Percentiles rank a stretch among this genome's conserved stretches.
Evolutionary conservation across 2,329 filamentous ascomycete genomes (phyloP).

Genomic region (Fusarium gaditjirri): DNA sequence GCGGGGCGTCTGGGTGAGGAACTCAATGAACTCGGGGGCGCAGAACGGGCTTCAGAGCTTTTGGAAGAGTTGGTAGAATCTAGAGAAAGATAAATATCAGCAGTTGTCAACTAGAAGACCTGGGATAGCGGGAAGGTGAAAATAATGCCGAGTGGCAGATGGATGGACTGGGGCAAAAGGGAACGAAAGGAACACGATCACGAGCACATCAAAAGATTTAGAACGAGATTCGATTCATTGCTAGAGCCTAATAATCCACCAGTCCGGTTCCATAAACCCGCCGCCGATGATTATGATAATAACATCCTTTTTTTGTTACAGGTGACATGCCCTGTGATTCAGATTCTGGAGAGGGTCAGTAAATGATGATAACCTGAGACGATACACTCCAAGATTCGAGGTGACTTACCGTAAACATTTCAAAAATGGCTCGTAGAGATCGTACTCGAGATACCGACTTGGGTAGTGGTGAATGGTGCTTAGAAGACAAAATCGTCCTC

Average conservation of each 20-base stretch:
- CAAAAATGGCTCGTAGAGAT: neutral
- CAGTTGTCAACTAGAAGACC: neutral
- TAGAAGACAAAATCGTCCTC: neutral
- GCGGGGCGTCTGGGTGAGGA: constrained; percentile 43
- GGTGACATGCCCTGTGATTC: neutral
- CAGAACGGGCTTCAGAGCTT: constrained; percentile 40
- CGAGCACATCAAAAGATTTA: neutral
- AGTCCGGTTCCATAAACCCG: neutral
- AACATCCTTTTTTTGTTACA: neutral
- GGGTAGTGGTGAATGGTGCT: neutral
- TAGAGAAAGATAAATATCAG: neutral
- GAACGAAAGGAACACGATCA: neutral
- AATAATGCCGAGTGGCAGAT: neutral
- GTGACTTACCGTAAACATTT: neutral
- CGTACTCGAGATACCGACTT: neutral
- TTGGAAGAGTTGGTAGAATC: constrained; percentile 43
- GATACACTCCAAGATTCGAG: fast-evolving
- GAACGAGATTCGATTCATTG: neutral
- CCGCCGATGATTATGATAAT: neutral
- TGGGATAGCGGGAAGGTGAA: neutral
- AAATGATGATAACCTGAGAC: fast-evolving
- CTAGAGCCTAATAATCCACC: neutral
- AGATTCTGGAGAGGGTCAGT: neutral
- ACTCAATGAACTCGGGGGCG: constrained; percentile 45
- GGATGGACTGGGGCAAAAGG: too few relatives aligned